Conservation (phyloP, 1,284 basidiomycete genomes). For the Malassezia pachydermatis region DNA sequence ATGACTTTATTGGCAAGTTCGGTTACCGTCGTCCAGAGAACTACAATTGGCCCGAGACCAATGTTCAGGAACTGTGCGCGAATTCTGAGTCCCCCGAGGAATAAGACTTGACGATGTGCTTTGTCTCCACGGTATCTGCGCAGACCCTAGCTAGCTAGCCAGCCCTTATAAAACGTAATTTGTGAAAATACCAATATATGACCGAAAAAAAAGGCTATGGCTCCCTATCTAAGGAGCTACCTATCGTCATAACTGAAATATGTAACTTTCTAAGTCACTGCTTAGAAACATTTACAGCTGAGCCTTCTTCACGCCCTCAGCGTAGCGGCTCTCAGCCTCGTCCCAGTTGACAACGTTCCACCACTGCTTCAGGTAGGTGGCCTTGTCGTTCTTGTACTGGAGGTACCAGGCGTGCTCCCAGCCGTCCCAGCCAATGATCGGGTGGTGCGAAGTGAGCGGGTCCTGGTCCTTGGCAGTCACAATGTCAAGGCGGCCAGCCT, state of each 20-base stretch:
- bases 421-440: constrained; percentile 90
- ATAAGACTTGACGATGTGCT: too few relatives aligned
- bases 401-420: constrained; percentile 67
- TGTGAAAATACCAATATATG: too few relatives aligned
- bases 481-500: constrained; percentile 60
- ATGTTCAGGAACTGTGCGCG: constrained; percentile 9
- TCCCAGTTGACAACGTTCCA: constrained; percentile 21
- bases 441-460: constrained; percentile 72
- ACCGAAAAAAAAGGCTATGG: not conserved
- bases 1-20: constrained; percentile 38
- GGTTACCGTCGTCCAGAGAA: constrained; percentile 16
- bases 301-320: constrained; percentile 16
- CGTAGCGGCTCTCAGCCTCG: constrained; percentile 18
- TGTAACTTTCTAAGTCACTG: not conserved
- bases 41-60: constrained; percentile 26
- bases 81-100: not conserved
- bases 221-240: not conserved
- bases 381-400: constrained; percentile 40
- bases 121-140: too few relatives aligned
- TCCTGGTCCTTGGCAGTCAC: constrained; percentile 91
- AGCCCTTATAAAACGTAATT: too few relatives aligned
- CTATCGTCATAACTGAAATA: not conserved
- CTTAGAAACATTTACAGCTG: constrained; percentile 5
- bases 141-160: too few relatives aligned
- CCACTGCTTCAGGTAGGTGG: constrained; percentile 20